phyloP scores from a whole-genome alignment of 2,329 filamentous ascomycete genomes.

The Davidsoniella virescens region DNA sequence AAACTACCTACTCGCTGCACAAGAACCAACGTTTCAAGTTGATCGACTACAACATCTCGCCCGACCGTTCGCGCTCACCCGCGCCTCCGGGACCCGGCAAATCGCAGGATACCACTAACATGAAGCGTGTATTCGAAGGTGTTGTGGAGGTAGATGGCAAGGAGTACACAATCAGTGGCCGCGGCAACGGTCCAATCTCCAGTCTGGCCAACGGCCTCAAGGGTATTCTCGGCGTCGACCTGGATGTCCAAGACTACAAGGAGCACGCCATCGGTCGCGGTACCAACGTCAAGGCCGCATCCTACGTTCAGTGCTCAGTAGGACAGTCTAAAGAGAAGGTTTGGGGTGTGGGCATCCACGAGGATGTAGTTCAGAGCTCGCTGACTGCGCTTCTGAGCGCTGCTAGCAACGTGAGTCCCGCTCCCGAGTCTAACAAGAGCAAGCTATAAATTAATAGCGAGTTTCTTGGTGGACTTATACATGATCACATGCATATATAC shows the following conservation, averaged over 20 bases:
- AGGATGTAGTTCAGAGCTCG: constrained; percentile 81
- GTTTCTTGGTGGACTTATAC: neutral
- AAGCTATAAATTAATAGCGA: constrained; percentile 15
- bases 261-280: constrained; percentile 81
- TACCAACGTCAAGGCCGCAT: constrained; percentile 76
- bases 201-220: constrained; percentile 70
- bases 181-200: constrained; percentile 82
- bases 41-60: constrained; percentile 79
- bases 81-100: constrained; percentile 50
- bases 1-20: constrained; percentile 71
- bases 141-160: constrained; percentile 66
- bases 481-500: no score
- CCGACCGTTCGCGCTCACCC: constrained; percentile 65
- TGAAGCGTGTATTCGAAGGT: constrained; percentile 70
- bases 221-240: constrained; percentile 54
- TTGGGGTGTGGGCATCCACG: constrained; percentile 84
- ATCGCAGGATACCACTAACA: constrained; percentile 59
- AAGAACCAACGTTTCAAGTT: constrained; percentile 67
- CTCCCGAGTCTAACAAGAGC: constrained; percentile 10
- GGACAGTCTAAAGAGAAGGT: constrained; percentile 52
- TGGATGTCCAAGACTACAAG: constrained; percentile 90
- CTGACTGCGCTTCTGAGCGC: constrained; percentile 74
- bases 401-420: constrained; percentile 59
- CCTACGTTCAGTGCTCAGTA: constrained; percentile 79
- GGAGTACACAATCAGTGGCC: constrained; percentile 63